Evolutionary conservation across 441 rosid species (phyloP), one percentile per base, ranked within the genome.

Genomic region (Adansonia rubrostipa): DNA sequence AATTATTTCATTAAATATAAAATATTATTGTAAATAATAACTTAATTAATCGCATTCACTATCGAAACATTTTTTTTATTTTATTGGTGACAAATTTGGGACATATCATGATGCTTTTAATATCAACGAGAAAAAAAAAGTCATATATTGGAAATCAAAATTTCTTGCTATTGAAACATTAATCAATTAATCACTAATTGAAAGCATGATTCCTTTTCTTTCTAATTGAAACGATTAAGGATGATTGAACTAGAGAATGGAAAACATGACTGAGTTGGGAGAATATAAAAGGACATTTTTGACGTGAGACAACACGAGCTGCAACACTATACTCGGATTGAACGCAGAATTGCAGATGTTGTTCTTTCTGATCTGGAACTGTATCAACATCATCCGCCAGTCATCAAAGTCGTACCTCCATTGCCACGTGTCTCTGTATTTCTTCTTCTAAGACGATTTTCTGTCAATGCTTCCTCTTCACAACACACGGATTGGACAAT

Each of bases 391-490:
- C 48, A 85, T 74, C 79, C 62, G 61, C 10, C 36, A 79, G 72
- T 58, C 63, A 61, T 65, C 40, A 66, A 77, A 56, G 2, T 71
- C 66, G 58, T 19, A 9, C 50, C 22, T 22, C n/a, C 7, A 11
- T 1, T 70, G 69, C 85, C 84, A 81, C 84, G 83, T 80, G 87
- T 81, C 79, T 14, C 36, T 57, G 9, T 76, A 17, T 17, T 19
- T 3, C n/a, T 78, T 54, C 74, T 64, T 24, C 13, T 65, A 13
- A n/a, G 15, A 50, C 33, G 58, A 9, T 57, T 61, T 45, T 53
- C 66, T 71, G 85, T 77, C 82, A 73, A 10, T 74, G 89, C 82
- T 79, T 82, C 87, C 78, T 84, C 71, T 77, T 75, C 84, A 48
- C 86, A 65, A 40, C 84, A 73, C 88, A 77, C 20, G 75, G 82